Evolutionary conservation across 306 rosid genomes (phyloP).

Genomic region (Hippophae tibetana): DNA sequence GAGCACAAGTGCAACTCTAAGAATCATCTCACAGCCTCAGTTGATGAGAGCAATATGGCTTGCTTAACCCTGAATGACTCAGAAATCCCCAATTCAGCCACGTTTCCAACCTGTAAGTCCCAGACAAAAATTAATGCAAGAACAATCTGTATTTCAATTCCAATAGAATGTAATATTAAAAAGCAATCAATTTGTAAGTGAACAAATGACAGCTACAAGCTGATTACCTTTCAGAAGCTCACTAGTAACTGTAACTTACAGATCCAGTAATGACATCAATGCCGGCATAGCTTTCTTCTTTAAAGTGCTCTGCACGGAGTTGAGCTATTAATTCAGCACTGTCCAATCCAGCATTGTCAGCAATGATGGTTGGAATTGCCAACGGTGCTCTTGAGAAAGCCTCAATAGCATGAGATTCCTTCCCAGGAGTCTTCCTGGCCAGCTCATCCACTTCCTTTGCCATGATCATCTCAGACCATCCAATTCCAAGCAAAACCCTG

Average conservation of each 20-base stretch:
- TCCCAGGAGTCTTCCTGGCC: slow-evolving; percentile 90
- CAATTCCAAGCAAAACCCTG: slow-evolving; percentile 90
- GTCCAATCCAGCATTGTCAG: slow-evolving; percentile 98
- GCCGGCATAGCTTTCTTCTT: slow-evolving; percentile 72
- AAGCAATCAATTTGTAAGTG: neutral
- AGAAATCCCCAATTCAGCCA: slow-evolving; percentile 67
- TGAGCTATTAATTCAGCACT: slow-evolving; percentile 92
- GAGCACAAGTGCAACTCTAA: slow-evolving; percentile 95
- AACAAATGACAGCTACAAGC: neutral
- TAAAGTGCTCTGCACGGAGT: slow-evolving; percentile 93
- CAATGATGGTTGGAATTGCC: slow-evolving; percentile 86
- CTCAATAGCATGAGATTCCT: slow-evolving; percentile 91
- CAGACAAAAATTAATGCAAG: neutral
- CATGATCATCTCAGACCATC: slow-evolving; percentile 99
- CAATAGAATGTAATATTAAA: neutral
- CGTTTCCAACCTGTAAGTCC: slow-evolving; percentile 65
- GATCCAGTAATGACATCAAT: slow-evolving; percentile 92
- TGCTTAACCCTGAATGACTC: slow-evolving; percentile 94
- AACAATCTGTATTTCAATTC: neutral
- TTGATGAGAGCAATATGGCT: slow-evolving; percentile 81
- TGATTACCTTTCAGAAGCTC: neutral
- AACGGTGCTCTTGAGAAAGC: slow-evolving; percentile 82
- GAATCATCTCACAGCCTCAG: slow-evolving; percentile 98
- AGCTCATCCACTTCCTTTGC: slow-evolving; percentile 80
- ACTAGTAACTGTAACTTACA: slow-evolving; percentile 35